phyloP scores from a whole-genome alignment of 73 alveolate genomes.

The Symbiodinium pilosum region DNA sequence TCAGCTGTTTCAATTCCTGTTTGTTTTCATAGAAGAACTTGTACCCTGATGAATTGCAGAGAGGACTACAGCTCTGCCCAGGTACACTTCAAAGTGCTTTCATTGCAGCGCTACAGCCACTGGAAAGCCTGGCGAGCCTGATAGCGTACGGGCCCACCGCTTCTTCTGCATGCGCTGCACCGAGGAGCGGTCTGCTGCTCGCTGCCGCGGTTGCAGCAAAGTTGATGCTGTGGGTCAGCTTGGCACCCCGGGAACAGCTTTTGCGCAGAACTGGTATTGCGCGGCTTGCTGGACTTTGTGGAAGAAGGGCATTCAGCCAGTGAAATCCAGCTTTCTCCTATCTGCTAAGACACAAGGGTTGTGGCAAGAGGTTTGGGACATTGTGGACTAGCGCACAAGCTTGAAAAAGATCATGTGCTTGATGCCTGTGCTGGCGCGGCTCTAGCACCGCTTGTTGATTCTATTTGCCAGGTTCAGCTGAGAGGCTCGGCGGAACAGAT shows the following conservation, averaged over 20 bases:
- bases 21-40: no score
- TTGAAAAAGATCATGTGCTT: neutral
- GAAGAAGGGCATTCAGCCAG: neutral
- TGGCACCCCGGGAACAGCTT: neutral
- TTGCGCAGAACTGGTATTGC: conserved; percentile 57
- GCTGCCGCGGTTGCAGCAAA: neutral
- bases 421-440: no score
- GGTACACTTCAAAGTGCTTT: conserved; percentile 43
- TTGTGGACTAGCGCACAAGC: conserved; percentile 24
- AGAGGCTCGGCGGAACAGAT: conserved; percentile 92
- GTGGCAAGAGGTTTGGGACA: conserved; percentile 12
- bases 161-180: conserved; percentile 73
- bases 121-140: conserved; percentile 81
- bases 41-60: no score
- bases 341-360: neutral
- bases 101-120: neutral
- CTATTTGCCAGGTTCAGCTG: conserved; percentile 2
- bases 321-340: no score
- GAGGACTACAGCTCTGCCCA: no score
- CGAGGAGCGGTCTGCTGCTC: conserved; percentile 25
- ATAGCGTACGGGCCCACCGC: conserved; percentile 88
- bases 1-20: no score
- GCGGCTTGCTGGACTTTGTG: conserved; percentile 22
- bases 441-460: neutral
- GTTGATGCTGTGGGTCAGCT: conserved; percentile 24